A percentile compares a stretch with the other conserved stretches of the same genome.
Evolutionary conservation across 164 flowering plant genomes (phyloP).

Genomic region (Pachysandra terminalis): DNA sequence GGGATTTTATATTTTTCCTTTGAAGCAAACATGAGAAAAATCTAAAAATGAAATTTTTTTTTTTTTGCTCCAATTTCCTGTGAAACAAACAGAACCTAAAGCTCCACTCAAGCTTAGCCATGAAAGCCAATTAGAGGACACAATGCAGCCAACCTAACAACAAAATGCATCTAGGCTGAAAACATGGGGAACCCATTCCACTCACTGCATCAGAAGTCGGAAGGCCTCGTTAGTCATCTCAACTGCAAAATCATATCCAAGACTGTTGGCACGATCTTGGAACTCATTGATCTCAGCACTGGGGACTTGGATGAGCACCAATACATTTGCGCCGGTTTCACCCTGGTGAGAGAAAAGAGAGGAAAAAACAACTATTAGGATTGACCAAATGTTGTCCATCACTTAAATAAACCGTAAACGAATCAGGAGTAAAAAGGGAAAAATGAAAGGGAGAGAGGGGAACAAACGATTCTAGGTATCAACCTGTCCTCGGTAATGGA

Average conservation of each 20-base stretch:
- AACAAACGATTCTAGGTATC: constrained; percentile 4
- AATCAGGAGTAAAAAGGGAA: no score
- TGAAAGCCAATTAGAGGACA: no score
- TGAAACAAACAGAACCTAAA: no score
- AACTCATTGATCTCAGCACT: constrained; percentile 61
- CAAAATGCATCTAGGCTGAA: no score
- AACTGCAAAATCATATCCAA: constrained; percentile 70
- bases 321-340: constrained; percentile 85
- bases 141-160: no score
- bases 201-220: constrained; percentile 70
- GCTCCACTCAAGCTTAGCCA: no score
- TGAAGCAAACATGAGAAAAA: no score
- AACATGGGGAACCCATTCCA: background rate
- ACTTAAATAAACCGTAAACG: background rate
- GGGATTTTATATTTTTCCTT: no score
- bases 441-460: background rate
- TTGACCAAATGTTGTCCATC: background rate
- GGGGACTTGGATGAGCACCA: constrained; percentile 88
- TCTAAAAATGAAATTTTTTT: no score
- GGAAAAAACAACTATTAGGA: no score
- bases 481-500: constrained; percentile 94
- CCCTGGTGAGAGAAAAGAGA: constrained; percentile 50
- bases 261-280: constrained; percentile 38
- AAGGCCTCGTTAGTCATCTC: constrained; percentile 57
- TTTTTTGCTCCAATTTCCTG: no score